These are phyloP conservation scores for Phialophora tarda DNA, from an alignment of 2,329 filamentous ascomycete species.

Conservation along the genomic window DNA sequence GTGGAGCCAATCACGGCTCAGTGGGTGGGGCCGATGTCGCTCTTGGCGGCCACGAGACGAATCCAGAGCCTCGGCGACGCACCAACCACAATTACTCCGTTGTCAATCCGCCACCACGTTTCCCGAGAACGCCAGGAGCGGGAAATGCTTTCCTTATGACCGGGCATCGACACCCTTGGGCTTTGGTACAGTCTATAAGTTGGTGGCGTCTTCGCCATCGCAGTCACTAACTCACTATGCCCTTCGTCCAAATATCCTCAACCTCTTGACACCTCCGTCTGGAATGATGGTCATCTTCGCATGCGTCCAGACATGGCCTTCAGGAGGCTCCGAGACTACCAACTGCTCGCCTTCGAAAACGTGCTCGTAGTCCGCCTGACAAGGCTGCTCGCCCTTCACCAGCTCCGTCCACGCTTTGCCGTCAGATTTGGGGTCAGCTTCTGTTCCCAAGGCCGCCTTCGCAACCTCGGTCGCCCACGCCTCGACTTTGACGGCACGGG, in stretches of 20 bases:
- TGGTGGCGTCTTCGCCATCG: neutral
- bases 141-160: conserved; percentile 1
- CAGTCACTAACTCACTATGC: conserved; percentile 40
- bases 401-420: conserved; percentile 48
- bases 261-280: conserved; percentile 88
- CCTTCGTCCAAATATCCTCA: conserved; percentile 75
- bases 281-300: conserved; percentile 92
- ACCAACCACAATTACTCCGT: conserved; percentile 17
- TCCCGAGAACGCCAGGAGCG: neutral
- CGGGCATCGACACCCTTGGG: neutral
- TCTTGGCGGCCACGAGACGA: conserved; percentile 24
- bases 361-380: conserved; percentile 51
- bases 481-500: conserved; percentile 49
- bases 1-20: neutral
- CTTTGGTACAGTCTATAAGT: neutral
- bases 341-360: conserved; percentile 48
- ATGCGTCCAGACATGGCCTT: conserved; percentile 74
- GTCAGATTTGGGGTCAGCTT: conserved; percentile 44
- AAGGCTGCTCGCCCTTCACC: conserved; percentile 46
- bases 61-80: conserved; percentile 8
- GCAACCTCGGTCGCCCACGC: conserved; percentile 41
- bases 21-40: conserved; percentile 29
- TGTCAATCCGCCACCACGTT: neutral
- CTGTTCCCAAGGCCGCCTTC: conserved; percentile 36
- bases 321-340: conserved; percentile 65